Evolutionary conservation across 169 alveolate species (phyloP).

Genomic region (Perkinsus chesapeaki): DNA sequence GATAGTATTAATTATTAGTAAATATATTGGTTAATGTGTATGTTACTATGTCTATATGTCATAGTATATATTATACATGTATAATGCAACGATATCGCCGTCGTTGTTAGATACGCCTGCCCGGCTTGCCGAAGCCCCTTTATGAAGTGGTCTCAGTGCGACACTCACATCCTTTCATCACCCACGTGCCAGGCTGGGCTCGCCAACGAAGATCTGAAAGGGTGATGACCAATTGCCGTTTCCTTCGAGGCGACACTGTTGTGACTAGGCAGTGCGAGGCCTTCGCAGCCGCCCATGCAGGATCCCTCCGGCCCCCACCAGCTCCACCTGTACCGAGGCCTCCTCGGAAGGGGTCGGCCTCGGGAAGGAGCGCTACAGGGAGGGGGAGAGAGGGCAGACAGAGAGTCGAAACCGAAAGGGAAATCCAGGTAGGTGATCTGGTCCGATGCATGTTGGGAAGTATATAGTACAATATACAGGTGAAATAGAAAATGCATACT

Average conservation of each 20-base stretch:
- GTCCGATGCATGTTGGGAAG: no score
- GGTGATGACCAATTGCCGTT: not conserved
- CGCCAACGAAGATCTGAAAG: not conserved
- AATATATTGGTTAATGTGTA: no score
- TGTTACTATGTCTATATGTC: no score
- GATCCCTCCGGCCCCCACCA: not conserved
- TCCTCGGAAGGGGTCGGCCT: not conserved
- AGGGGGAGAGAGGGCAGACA: not conserved
- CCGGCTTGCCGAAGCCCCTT: not conserved
- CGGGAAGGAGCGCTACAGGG: not conserved
- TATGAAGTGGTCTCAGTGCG: not conserved
- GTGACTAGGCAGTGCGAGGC: not conserved
- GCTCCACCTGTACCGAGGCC: not conserved
- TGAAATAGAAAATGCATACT: no score
- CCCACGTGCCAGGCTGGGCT: not conserved
- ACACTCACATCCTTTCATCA: not conserved
- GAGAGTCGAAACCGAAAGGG: not conserved
- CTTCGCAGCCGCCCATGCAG: not conserved
- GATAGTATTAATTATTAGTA: no score
- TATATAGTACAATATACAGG: no score
- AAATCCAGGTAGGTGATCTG: not conserved
- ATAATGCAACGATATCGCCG: not conserved
- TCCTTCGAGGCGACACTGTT: not conserved
- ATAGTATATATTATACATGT: no score
- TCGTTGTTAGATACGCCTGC: not conserved